Conservation (phyloP, 2,329 filamentous ascomycete genomes). For the Trichoderma sp. region DNA sequence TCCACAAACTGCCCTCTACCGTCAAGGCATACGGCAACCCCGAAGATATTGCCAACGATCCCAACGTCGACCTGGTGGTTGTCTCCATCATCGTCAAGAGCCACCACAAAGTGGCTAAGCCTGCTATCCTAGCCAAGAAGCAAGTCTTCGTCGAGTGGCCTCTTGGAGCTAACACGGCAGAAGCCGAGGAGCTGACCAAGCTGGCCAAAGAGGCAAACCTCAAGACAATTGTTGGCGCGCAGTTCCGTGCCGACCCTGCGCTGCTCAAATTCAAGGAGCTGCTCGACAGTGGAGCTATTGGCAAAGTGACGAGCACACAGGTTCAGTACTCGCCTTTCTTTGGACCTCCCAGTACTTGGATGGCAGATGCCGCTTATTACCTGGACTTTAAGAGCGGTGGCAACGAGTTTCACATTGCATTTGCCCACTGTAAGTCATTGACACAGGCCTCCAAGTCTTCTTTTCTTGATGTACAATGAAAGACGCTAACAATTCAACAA, state of each 20-base stretch:
- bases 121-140: conserved; percentile 47
- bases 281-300: conserved; percentile 19
- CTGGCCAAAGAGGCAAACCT: conserved; percentile 34
- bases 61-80: conserved; percentile 51
- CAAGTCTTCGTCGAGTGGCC: conserved; percentile 55
- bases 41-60: conserved; percentile 44
- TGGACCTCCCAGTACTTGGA: conserved; percentile 21
- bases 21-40: conserved; percentile 48
- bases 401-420: conserved; percentile 27
- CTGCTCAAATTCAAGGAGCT: conserved; percentile 24
- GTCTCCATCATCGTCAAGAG: conserved; percentile 49
- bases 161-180: conserved; percentile 39
- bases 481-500: not conserved
- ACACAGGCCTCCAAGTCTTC: not conserved
- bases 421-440: conserved; percentile 19
- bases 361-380: conserved; percentile 25
- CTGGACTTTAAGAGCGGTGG: conserved; percentile 29
- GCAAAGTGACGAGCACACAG: conserved; percentile 17
- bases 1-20: conserved; percentile 39
- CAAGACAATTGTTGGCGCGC: conserved; percentile 45
- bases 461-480: not conserved
- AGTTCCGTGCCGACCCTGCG: conserved; percentile 44
- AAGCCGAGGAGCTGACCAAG: conserved; percentile 40
- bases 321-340: not conserved
- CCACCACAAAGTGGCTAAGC: conserved; percentile 36